Evolutionary conservation across 192 early-diverging fungal species (phyloP).

Genomic region (Entomortierella parvispora): DNA sequence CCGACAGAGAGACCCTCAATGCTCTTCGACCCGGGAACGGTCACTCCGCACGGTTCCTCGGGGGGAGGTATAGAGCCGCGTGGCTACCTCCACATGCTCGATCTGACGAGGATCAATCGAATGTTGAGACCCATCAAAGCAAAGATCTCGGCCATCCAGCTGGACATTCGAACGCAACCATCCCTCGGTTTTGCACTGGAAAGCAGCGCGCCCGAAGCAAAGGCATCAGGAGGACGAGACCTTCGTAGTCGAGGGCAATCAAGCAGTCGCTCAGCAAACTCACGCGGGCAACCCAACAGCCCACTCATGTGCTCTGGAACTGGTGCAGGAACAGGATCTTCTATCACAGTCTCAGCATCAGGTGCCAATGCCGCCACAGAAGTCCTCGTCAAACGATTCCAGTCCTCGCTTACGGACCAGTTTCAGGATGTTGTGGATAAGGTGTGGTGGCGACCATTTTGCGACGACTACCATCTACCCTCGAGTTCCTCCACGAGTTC

Average conservation of each 20-base stretch:
- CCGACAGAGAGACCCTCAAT: no score
- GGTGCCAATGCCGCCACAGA: not conserved
- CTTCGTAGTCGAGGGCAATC: no score
- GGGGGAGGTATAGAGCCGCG: not conserved
- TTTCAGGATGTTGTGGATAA: constrained; percentile 39
- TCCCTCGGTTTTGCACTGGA: constrained; percentile 16
- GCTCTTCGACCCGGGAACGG: no score
- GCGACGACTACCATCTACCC: constrained; percentile 35
- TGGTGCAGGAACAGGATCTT: not conserved
- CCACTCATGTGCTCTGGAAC: not conserved
- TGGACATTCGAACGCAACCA: constrained; percentile 34
- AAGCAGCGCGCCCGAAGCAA: no score
- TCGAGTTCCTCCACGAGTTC: constrained; percentile 4
- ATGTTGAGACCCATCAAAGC: constrained; percentile 41
- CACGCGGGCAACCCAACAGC: not conserved
- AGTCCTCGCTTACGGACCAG: constrained; percentile 8
- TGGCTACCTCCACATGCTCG: constrained; percentile 31
- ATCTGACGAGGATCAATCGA: constrained; percentile 26
- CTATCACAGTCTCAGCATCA: not conserved
- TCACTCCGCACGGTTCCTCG: no score
- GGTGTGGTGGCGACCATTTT: constrained; percentile 45
- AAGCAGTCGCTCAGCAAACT: no score
- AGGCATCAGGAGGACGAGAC: no score
- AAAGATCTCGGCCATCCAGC: constrained; percentile 35
- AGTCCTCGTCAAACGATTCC: constrained; percentile 24